Conservation (phyloP, 1,284 basidiomycete species). For the Malassezia equina region DNA sequence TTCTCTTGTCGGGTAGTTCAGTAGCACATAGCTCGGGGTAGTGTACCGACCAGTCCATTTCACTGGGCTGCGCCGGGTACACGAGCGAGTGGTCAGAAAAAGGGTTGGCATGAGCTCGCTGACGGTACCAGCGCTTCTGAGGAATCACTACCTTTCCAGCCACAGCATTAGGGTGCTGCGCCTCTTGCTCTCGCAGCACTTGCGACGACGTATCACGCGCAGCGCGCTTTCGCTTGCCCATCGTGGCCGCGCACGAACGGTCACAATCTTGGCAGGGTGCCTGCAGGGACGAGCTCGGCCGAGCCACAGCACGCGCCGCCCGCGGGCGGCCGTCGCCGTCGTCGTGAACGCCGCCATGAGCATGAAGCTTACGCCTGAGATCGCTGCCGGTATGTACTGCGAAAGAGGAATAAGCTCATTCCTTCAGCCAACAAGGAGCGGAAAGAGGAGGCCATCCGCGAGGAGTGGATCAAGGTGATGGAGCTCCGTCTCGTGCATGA, state of each 20-base stretch:
- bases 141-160: conserved; percentile 28
- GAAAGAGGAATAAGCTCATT: not conserved
- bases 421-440: conserved; percentile 51
- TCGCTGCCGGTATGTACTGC: conserved; percentile 7
- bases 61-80: conserved; percentile 70
- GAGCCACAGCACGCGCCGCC: not conserved
- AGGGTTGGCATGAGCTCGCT: conserved; percentile 94
- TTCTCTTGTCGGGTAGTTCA: conserved; percentile 28
- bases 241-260: not conserved
- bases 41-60: conserved; percentile 74
- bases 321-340: not conserved
- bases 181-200: conserved; percentile 20
- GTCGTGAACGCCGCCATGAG: conserved; percentile 4
- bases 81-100: conserved; percentile 89
- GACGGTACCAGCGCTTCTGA: conserved; percentile 81
- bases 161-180: conserved; percentile 29
- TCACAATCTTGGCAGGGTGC: not conserved
- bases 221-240: conserved; percentile 18
- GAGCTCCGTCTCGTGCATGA: conserved; percentile 79
- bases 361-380: conserved; percentile 12
- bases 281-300: conserved; percentile 3
- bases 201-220: conserved; percentile 20
- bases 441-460: conserved; percentile 70
- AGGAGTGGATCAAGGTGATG: conserved; percentile 91
- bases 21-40: conserved; percentile 62